Base-by-base conservation (phyloP, 2,329 filamentous ascomycete species). In the Keithomyces neogunnii region DNA sequence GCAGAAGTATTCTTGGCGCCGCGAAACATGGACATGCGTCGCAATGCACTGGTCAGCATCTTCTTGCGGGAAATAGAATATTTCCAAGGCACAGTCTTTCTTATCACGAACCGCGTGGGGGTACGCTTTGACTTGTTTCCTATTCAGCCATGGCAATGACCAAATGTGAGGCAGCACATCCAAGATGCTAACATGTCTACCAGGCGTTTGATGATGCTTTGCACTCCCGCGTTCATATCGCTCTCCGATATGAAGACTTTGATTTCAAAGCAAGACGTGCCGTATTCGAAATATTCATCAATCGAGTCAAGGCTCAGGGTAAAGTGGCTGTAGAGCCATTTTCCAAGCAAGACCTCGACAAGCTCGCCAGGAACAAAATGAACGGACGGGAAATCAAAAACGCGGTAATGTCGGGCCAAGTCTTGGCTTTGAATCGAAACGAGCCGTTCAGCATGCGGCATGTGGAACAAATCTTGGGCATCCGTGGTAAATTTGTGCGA, bases 201-300 rank as follows among this genome's bases (percentile, higher is more conserved):
- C 32, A 85, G 72, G 91, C 88, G 0, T 95, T 96, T 61, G 90
- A 96, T 60, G 88, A 93, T 55, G 90, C 90, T 0, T 95, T 95
- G 74, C 87, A 93, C 63, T 88, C 84, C 8, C 82, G 90, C 29
- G 95, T 95, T 55, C 89, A 95, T 65, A 85, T 95, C 59, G 88
- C 89, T 0, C 73, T 96, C 7, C 78, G 86, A 31, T 96, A 95
- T 67, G 86, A 87, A 39, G 82, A 86, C 47, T 76, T 95, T 7
- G 83, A 82, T 39, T 66, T 71, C 4, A 85, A 85, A 60, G 89
- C 89, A 9, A 86, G 87, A 69, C 84, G 83, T 59, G 77, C 81
- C 54, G 87, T 96, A 45, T 95, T 92, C 82, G 84, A 84, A 68
- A 85, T 90, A 69, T 95, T 95, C 67, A 74, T 96, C 39, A 82